Evolutionary conservation across 2,329 filamentous ascomycete genomes (phyloP).

Genomic region (Didymella arachidicola): DNA sequence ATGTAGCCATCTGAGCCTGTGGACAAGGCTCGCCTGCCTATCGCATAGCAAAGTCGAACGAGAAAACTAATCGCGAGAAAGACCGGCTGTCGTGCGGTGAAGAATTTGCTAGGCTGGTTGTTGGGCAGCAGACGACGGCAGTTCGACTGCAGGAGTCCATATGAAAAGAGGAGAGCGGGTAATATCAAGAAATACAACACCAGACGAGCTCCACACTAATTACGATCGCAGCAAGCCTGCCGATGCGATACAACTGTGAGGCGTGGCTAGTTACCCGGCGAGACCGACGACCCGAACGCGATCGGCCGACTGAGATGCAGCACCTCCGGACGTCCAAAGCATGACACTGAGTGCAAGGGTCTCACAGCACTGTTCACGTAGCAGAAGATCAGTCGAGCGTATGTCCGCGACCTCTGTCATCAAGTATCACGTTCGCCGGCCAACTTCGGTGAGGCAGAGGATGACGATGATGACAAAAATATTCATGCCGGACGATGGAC

Average conservation of each 20-base stretch:
- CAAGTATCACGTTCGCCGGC: conserved; percentile 7
- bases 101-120: conserved; percentile 9
- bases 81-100: conserved; percentile 6
- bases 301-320: conserved; percentile 14
- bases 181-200: conserved; percentile 17
- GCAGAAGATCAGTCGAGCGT: background rate
- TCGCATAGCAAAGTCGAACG: background rate
- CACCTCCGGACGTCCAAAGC: conserved; percentile 3
- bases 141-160: conserved; percentile 5
- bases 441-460: conserved; percentile 18
- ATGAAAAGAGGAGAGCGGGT: conserved; percentile 22
- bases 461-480: conserved; percentile 25
- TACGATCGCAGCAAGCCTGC: conserved; percentile 21
- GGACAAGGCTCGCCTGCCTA: background rate
- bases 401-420: conserved; percentile 10
- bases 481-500: conserved; percentile 11
- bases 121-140: conserved; percentile 10
- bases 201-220: conserved; percentile 16
- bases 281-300: conserved; percentile 19
- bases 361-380: background rate
- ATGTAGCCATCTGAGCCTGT: background rate
- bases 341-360: background rate
- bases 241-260: conserved; percentile 19
- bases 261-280: conserved; percentile 14
- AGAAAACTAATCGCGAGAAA: background rate